Conservation (phyloP, 1,284 basidiomycete species). For the Fomitopsis betulina region DNA sequence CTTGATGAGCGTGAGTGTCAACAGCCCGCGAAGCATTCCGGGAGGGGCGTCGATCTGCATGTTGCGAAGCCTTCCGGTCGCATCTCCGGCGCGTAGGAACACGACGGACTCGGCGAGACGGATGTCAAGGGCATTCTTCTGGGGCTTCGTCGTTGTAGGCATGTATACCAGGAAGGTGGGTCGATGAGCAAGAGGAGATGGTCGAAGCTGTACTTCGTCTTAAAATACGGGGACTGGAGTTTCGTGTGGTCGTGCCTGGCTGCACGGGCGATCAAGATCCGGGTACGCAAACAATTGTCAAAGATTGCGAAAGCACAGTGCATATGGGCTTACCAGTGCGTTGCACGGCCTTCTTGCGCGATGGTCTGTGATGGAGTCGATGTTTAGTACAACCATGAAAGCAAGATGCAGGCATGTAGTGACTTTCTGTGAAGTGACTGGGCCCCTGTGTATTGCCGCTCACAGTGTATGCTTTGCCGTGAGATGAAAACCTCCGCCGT, state of each 20-base stretch:
- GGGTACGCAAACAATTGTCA: not conserved
- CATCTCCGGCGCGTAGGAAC: constrained; percentile 60
- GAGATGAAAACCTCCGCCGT: not conserved
- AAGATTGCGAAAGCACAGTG: not conserved
- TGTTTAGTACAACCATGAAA: not conserved
- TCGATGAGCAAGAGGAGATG: not conserved
- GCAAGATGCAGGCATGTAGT: no score
- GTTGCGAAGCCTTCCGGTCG: constrained; percentile 42
- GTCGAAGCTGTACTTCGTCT: not conserved
- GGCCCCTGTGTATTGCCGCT: no score
- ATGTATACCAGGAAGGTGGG: not conserved
- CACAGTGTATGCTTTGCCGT: not conserved
- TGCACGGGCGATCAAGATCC: not conserved
- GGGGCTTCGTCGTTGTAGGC: constrained; percentile 4
- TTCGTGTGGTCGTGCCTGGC: not conserved
- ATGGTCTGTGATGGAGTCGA: no score
- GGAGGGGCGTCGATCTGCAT: constrained; percentile 51
- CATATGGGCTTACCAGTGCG: not conserved
- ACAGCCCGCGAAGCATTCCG: constrained; percentile 83
- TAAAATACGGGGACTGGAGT: constrained; percentile 1
- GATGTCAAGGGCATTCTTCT: constrained; percentile 48
- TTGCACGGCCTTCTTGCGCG: no score
- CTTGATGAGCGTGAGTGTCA: constrained; percentile 78
- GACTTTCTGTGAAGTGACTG: no score
- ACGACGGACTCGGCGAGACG: constrained; percentile 81